Evolutionary conservation across 2,329 filamentous ascomycete species (phyloP).

Genomic region (Aureobasidium zeae): DNA sequence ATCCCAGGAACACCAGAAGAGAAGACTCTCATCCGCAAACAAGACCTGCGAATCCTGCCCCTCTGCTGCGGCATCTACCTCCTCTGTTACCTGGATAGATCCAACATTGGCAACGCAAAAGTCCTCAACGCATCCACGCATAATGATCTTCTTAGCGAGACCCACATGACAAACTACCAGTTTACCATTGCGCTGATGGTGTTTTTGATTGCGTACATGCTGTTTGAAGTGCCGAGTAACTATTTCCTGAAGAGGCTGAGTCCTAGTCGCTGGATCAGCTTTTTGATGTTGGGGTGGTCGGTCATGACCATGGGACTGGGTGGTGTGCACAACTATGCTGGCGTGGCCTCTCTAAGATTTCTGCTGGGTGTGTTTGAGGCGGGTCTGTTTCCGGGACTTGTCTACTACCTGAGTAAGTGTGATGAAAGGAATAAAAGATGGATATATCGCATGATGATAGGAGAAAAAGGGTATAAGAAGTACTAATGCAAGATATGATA

Average conservation of each 20-base stretch:
- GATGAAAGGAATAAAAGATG: slow-evolving; percentile 20
- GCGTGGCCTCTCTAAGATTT: slow-evolving; percentile 29
- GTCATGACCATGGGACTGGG: slow-evolving; percentile 32
- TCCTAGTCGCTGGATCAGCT: slow-evolving; percentile 32
- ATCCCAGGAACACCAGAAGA: neutral
- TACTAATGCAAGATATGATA: too few relatives aligned
- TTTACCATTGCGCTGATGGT: slow-evolving; percentile 42
- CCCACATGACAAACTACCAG: slow-evolving; percentile 51
- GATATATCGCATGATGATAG: too few relatives aligned
- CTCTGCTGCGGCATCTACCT: slow-evolving; percentile 57
- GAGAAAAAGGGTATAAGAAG: too few relatives aligned
- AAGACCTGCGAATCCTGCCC: slow-evolving; percentile 56
- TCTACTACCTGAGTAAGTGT: slow-evolving; percentile 19
- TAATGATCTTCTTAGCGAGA: slow-evolving; percentile 54
- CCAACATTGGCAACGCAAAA: slow-evolving; percentile 56
- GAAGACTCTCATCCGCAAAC: slow-evolving; percentile 24
- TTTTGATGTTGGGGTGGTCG: slow-evolving; percentile 33
- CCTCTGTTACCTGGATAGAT: slow-evolving; percentile 57
- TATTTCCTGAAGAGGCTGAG: slow-evolving; percentile 32
- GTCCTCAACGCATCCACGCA: slow-evolving; percentile 52
- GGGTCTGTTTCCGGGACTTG: slow-evolving; percentile 29
- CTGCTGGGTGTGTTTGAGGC: slow-evolving; percentile 34
- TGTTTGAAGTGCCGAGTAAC: slow-evolving; percentile 33
- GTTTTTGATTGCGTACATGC: slow-evolving; percentile 26
- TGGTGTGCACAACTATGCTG: slow-evolving; percentile 28